Percentiles rank a stretch among this genome's conserved stretches.
Evolutionary conservation across 2,329 filamentous ascomycete genomes (phyloP).

Genomic region (Gnomoniopsis sp.): DNA sequence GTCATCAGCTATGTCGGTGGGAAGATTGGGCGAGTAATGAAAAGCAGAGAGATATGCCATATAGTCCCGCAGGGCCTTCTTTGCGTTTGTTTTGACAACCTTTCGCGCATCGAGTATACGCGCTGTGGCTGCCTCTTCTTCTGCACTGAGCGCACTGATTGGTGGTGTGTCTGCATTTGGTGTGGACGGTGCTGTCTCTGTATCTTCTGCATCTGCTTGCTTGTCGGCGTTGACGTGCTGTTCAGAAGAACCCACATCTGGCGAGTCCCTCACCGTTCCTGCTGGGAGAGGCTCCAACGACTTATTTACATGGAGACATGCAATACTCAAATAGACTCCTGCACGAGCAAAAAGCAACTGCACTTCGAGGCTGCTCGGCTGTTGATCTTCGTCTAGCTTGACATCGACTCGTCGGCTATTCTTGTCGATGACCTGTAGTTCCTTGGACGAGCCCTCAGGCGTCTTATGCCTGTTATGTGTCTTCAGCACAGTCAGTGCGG

Average conservation of each 20-base stretch:
- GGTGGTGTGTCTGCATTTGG: constrained; percentile 24
- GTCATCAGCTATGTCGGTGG: constrained; percentile 55
- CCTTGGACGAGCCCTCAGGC: constrained; percentile 40
- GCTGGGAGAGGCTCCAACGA: constrained; percentile 31
- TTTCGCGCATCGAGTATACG: constrained; percentile 60
- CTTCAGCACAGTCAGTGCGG: constrained; percentile 56
- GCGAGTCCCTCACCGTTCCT: constrained; percentile 1
- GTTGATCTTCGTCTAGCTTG: constrained; percentile 44
- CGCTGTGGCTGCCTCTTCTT: constrained; percentile 42
- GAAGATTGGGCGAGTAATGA: constrained; percentile 73
- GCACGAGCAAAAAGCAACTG: constrained; percentile 77
- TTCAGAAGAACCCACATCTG: background rate
- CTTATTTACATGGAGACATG: constrained; percentile 60
- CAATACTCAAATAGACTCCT: constrained; percentile 67
- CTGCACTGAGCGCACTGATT: constrained; percentile 33
- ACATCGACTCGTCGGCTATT: constrained; percentile 30
- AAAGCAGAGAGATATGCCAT: constrained; percentile 68
- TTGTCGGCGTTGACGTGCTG: constrained; percentile 21
- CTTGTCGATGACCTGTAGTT: constrained; percentile 39
- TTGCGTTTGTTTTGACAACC: constrained; percentile 69
- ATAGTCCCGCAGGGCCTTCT: constrained; percentile 73
- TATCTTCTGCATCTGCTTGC: constrained; percentile 16
- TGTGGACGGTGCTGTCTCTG: constrained; percentile 2
- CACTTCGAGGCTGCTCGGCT: constrained; percentile 70
- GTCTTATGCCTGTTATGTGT: constrained; percentile 51